Base-by-base conservation (phyloP, 2,329 filamentous ascomycete genomes). In the Aureobasidium musti region DNA sequence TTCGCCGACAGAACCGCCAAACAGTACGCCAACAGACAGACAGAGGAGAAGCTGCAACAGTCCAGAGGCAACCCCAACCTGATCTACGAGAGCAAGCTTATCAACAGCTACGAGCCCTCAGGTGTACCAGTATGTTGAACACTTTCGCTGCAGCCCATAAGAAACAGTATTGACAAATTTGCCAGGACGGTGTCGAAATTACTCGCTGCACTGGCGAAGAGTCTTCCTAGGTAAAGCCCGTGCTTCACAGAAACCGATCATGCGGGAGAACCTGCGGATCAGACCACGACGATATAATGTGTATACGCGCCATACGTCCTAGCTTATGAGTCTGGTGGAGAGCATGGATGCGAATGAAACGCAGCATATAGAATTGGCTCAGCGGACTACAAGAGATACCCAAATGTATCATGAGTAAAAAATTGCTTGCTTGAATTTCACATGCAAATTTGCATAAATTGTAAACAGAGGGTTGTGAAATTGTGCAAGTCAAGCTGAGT, bases 41-140 rank as follows among this genome's bases (percentile, higher is more conserved):
- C 80, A 0, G 77, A 82, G 64, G 81, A 81, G 69, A 78, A 77
- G 68, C 76, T 82, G 65, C 72, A 71, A 28, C 74, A 74, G 39
- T 75, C 75, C 53, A 75, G 74, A 52, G 89, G 89, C 1, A 87
- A 90, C 72, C 88, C 89, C 1, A 82, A 84, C 68, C 73, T 91
- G 69, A 77, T 87, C 14, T 91, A 92, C 73, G 81, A 89, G 73
- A 91, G 87, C 73, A 79, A 82, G 68, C 75, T 90, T 64, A 75
- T 86, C 26, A 78, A 89, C 68, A 89, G 88, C 73, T 90, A 84
- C 75, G 88, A 90, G 75, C 87, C 89, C 0, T 88, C 86, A 8
- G 88, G 88, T 5, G 83, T 84, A 33, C 86, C 86, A 39, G 87
- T 89, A 78, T 80, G 86, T 79, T 47, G 14, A 50, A n/a, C 41